These are phyloP conservation scores for Erythrophleum ivorense DNA, from an alignment of 331 rosid genomes.

Conservation along the genomic window DNA sequence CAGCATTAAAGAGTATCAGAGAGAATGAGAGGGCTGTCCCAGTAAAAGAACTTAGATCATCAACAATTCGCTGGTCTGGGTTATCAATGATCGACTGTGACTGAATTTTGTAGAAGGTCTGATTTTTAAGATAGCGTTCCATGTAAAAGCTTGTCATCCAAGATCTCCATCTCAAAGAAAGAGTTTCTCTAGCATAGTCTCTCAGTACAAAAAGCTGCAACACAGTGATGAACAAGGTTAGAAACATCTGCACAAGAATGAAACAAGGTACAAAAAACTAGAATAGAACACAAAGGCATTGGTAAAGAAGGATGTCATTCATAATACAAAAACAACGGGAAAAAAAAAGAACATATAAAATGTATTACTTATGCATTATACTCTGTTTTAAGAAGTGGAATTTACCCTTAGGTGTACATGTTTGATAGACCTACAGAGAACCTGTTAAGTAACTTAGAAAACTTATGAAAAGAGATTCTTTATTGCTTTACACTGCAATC, in stretches of 20 bases:
- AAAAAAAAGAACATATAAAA: not conserved
- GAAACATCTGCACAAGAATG: conserved; percentile 35
- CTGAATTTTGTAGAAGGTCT: conserved; percentile 88
- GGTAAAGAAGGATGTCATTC: conserved; percentile 4
- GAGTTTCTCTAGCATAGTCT: conserved; percentile 90
- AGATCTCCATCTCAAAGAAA: conserved; percentile 96
- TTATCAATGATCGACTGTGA: conserved; percentile 95
- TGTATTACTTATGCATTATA: not conserved
- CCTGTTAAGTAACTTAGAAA: conserved; percentile 18
- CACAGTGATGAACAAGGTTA: conserved; percentile 34
- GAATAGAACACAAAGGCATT: not conserved
- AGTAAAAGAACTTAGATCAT: conserved; percentile 91
- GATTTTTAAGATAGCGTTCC: conserved; percentile 83
- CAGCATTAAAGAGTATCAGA: conserved; percentile 80
- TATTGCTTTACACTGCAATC: not conserved
- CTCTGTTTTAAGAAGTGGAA: not conserved
- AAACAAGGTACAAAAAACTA: conserved; percentile 5
- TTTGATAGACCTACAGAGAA: conserved; percentile 21
- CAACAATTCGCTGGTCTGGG: conserved; percentile 97
- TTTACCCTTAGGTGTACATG: not conserved
- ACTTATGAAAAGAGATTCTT: conserved; percentile 1
- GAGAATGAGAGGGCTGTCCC: conserved; percentile 86
- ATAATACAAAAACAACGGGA: not conserved
- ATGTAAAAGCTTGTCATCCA: conserved; percentile 97
- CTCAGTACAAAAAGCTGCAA: conserved; percentile 86